phyloP scores from a whole-genome alignment of 306 rosid genomes.

The Canavalia gladiata region DNA sequence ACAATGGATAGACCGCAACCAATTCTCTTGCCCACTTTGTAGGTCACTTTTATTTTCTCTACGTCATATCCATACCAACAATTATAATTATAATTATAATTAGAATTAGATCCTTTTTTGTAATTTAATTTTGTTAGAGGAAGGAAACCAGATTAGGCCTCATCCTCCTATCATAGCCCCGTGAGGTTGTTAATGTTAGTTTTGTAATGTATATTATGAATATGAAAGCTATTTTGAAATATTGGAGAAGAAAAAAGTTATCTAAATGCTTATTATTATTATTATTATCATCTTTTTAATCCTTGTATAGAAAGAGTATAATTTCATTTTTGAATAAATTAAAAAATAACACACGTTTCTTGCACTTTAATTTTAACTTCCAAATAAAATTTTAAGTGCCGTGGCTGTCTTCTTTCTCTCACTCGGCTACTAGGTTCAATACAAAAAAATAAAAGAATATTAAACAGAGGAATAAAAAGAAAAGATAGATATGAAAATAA shows the following conservation, averaged over 20 bases:
- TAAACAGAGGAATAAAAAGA: too few species aligned
- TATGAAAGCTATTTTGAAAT: neutral
- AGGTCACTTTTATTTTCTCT: conserved; percentile 63
- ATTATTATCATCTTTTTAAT: too few species aligned
- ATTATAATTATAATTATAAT: neutral
- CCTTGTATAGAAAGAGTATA: too few species aligned
- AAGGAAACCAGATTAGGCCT: neutral
- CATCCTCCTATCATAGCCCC: neutral
- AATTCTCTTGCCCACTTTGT: conserved; percentile 91
- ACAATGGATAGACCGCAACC: conserved; percentile 61
- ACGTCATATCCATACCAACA: neutral
- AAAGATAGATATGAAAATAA: too few species aligned
- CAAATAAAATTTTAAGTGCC: neutral
- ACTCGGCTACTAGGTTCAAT: too few species aligned
- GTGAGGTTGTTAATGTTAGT: conserved; percentile 5
- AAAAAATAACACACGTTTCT: neutral
- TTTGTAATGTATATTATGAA: conserved; percentile 1
- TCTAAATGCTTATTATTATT: too few species aligned
- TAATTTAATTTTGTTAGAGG: conserved; percentile 21
- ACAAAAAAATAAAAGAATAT: too few species aligned
- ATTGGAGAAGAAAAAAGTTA: neutral
- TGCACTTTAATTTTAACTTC: neutral
- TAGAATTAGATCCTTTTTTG: neutral
- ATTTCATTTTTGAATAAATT: neutral
- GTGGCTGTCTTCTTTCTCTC: too few species aligned